Conservation (phyloP, 2,329 filamentous ascomycete species). For the Calycina herbarum region DNA sequence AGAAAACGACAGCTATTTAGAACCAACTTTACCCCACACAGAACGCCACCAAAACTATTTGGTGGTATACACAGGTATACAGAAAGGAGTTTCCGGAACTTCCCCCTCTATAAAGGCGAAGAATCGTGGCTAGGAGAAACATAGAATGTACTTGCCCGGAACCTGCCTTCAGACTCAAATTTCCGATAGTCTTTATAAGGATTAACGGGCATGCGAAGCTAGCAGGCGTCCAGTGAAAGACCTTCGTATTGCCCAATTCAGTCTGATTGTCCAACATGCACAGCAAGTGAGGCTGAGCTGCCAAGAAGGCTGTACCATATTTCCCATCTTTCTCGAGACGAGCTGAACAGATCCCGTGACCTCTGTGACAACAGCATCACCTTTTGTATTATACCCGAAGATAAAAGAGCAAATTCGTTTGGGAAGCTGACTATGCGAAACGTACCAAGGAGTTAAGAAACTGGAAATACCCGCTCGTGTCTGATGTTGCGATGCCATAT, state of each 20-base stretch:
- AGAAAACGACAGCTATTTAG: not conserved
- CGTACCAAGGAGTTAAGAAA: not conserved
- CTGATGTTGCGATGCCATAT: not conserved
- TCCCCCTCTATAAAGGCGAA: not conserved
- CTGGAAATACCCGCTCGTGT: not conserved
- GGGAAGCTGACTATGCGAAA: no score
- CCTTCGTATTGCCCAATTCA: not conserved
- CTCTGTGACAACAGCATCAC: not conserved
- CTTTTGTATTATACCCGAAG: not conserved
- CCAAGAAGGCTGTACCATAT: not conserved
- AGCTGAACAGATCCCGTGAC: not conserved
- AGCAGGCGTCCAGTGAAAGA: not conserved
- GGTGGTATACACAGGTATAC: not conserved
- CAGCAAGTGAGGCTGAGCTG: not conserved
- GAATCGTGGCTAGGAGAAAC: not conserved
- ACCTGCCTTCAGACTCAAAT: not conserved
- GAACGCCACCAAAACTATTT: not conserved
- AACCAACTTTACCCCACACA: not conserved
- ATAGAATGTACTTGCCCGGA: not conserved
- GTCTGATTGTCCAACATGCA: conserved; percentile 1
- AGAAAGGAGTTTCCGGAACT: not conserved
- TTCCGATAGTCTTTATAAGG: not conserved
- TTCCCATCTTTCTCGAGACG: not conserved
- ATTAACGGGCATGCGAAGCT: not conserved
- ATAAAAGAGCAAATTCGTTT: no score